These are phyloP conservation scores for Aspergillaceae sp. DNA, from an alignment of 2,329 filamentous ascomycete genomes.

Conservation along the genomic window DNA sequence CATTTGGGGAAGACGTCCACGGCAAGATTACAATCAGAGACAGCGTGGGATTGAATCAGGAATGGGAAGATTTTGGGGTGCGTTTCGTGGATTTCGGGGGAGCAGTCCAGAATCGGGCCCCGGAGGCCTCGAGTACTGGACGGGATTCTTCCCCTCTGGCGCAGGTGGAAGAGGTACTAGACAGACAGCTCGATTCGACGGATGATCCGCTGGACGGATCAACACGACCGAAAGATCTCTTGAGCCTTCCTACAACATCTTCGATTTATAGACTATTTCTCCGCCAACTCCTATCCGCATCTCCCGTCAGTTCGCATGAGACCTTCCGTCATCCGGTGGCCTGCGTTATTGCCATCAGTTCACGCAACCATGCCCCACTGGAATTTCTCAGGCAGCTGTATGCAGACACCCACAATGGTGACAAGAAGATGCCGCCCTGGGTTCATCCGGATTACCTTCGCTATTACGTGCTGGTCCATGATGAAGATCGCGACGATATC, in stretches of 20 bases:
- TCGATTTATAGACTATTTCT: constrained; percentile 82
- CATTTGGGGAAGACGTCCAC: constrained; percentile 79
- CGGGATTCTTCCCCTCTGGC: constrained; percentile 29
- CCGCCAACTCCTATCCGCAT: constrained; percentile 68
- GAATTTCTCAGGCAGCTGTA: constrained; percentile 81
- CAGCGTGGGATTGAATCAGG: constrained; percentile 72
- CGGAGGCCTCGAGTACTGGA: constrained; percentile 31
- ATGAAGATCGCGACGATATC: constrained; percentile 92
- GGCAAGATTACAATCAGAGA: constrained; percentile 88
- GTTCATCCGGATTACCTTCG: constrained; percentile 85
- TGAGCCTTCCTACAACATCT: constrained; percentile 44
- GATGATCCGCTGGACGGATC: constrained; percentile 45
- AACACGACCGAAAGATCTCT: constrained; percentile 22
- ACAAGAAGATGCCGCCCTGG: constrained; percentile 68
- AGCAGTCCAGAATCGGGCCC: constrained; percentile 23
- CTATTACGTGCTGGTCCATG: constrained; percentile 94
- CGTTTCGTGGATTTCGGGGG: constrained; percentile 65
- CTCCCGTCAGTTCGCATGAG: constrained; percentile 74
- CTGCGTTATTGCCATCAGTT: constrained; percentile 90
- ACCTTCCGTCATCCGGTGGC: constrained; percentile 92
- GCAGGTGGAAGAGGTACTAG: constrained; percentile 71
- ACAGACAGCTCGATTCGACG: constrained; percentile 67
- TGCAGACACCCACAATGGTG: constrained; percentile 69
- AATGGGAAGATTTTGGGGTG: constrained; percentile 83
- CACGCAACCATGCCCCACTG: constrained; percentile 71